Evolutionary conservation across 2,329 filamentous ascomycete species (phyloP), one percentile per base, ranked within the genome.

Genomic region (Hypoxylon sp.): DNA sequence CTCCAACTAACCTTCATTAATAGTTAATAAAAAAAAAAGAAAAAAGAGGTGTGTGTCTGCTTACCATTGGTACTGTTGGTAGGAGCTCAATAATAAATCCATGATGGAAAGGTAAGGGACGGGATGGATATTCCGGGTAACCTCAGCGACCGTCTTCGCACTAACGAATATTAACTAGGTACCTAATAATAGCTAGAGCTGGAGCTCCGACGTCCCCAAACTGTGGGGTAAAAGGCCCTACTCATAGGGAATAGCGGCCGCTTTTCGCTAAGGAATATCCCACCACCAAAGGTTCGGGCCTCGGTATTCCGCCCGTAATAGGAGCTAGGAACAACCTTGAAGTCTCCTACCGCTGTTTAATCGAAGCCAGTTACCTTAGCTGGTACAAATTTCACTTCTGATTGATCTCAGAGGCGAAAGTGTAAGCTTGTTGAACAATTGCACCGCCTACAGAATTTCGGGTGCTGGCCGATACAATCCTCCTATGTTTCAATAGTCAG

Each of bases 171-270:
- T 22, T 22, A 3, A 1, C 19, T 22, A 22, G 8, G 5, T 56
- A 60, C 44, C 44, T 52, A 44, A 33, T 55, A 29, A 56, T 61
- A 52, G 57, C 39, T 11, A 9, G 29, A 31, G 29, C 4, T 39
- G 11, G 39, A 10, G n/a, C n/a, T 6, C n/a, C 14, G 24, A 47
- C 44, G 8, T 31, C 5, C 13, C 46, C 14, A 39, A 17, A 52
- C 42, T 63, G 68, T 66, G 69, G 66, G 66, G 65, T 69, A 69
- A 26, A 19, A 14, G 17, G 19, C 31, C 47, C 55, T 63, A 51
- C 63, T 50, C 37, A 60, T 67, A 39, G 61, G 64, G 57, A 51
- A 65, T 71, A 68, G 70, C 64, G 67, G 67, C 70, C 67, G 70
- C 31, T 70, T 60, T 59, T 70, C 64, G 67, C 60, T 64, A 14